Base-by-base conservation (phyloP, 768 basidiomycete genomes). In the Lactarius deliciosus region DNA sequence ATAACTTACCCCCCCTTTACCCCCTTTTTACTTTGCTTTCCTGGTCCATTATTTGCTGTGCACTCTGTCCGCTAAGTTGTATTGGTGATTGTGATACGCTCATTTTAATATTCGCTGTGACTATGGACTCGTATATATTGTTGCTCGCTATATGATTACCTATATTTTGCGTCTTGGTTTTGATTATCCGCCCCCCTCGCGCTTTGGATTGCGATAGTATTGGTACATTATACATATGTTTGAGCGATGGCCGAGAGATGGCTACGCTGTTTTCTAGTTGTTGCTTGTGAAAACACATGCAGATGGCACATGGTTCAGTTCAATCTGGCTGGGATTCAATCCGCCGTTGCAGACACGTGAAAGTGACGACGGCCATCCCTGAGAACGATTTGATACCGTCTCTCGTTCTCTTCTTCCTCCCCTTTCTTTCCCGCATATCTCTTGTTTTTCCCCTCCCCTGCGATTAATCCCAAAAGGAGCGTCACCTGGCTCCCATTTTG, bases 181-280 rank as follows among this genome's bases (percentile, higher is more conserved):
- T 22, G 63, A 70, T 63, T 66, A 36, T 55, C 43, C 18, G 13
- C 32, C 22, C 30, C 18, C 15, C 38, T 56, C 25, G 61, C 36
- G 34, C 40, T 43, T 57, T 45, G 65, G 57, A n/a, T 53, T 59
- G 50, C 61, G 66, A 63, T 67, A 67, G 36, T 63, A 67, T 63
- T 58, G 43, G 40, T 64, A 63, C 61, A 68, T 69, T 69, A 69
- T 68, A 69, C 65, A 43, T 69, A 69, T 66, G 65, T 67, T 69
- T 61, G 68, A 61, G 65, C 57, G 65, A 61, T 47, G 61, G 65
- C 50, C 55, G 28, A 63, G 60, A 58, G 57, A 63, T 59, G 47
- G 68, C 25, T 18, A 32, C 68, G 50, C 38, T 25, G 45, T 45
- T 69, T 32, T 54, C 41, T 34, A 34, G 30, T 34, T 34, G 0